A percentile compares a stretch with the other conserved stretches of the same genome.
Conservation (phyloP, 345 rosid genomes). For the Ceriops decandra region DNA sequence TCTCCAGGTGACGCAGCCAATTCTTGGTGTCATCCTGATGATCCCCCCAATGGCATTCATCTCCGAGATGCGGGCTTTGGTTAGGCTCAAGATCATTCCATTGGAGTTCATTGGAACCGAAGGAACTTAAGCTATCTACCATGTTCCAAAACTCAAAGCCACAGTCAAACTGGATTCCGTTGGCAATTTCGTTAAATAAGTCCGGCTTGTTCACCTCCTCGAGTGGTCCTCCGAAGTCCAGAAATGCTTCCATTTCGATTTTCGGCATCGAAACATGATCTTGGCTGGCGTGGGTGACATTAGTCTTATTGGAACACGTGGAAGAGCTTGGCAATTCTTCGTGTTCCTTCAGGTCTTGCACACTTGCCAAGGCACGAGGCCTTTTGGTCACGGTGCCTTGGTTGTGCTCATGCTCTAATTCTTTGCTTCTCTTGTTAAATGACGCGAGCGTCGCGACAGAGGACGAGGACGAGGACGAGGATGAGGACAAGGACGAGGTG, state of each 20-base stretch:
- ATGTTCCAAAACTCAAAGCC: constrained; percentile 70
- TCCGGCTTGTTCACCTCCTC: constrained; percentile 71
- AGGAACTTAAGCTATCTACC: constrained; percentile 45
- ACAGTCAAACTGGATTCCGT: constrained; percentile 48
- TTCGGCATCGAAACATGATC: constrained; percentile 13
- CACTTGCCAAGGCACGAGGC: constrained; percentile 1
- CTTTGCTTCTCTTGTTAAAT: not conserved
- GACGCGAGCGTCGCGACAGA: constrained; percentile 17
- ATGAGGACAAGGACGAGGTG: constrained; percentile 36
- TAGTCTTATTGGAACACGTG: constrained; percentile 37
- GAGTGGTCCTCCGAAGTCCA: constrained; percentile 11
- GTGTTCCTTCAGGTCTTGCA: constrained; percentile 19
- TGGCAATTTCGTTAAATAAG: not conserved
- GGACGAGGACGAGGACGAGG: constrained; percentile 32
- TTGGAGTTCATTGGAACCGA: constrained; percentile 21
- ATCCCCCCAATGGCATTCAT: constrained; percentile 8
- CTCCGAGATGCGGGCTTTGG: constrained; percentile 24
- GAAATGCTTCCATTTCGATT: constrained; percentile 13
- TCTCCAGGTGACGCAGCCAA: constrained; percentile 63
- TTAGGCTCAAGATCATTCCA: constrained; percentile 13
- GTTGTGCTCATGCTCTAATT: constrained; percentile 7
- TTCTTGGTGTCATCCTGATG: constrained; percentile 32
- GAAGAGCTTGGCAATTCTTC: constrained; percentile 36
- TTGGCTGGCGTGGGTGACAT: constrained; percentile 21
- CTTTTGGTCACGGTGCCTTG: constrained; percentile 24